Conservation (phyloP, 768 basidiomycete genomes). For the Mycena rebaudengoi region DNA sequence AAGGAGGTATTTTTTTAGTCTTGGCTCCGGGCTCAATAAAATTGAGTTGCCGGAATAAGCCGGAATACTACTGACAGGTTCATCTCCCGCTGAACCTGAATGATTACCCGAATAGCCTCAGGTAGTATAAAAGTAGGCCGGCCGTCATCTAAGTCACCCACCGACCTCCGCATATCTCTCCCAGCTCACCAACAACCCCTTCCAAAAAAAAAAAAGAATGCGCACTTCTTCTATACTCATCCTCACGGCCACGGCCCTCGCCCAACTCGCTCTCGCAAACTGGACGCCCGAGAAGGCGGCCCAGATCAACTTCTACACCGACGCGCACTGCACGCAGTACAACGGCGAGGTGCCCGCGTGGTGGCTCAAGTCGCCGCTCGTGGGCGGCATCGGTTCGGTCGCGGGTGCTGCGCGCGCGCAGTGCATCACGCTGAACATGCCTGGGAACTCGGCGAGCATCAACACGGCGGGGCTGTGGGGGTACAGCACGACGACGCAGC, state of each 20-base stretch:
- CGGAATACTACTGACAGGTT: too few relatives aligned
- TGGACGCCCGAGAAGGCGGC: conserved; percentile 5
- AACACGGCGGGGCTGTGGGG: background rate
- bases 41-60: too few relatives aligned
- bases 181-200: too few relatives aligned
- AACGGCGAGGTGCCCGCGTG: background rate
- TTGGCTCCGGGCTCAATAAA: too few relatives aligned
- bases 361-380: background rate
- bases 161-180: too few relatives aligned
- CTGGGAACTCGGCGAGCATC: background rate
- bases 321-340: background rate
- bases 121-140: too few relatives aligned
- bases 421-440: background rate
- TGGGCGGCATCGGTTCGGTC: background rate
- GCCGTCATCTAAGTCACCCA: too few relatives aligned
- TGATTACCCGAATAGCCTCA: too few relatives aligned
- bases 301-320: conserved; percentile 6
- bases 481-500: background rate
- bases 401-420: background rate
- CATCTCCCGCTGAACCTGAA: too few relatives aligned
- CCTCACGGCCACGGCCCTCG: background rate
- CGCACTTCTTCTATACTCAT: background rate
- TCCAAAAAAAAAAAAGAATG: too few relatives aligned
- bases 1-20: too few relatives aligned
- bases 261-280: background rate